phyloP scores from a whole-genome alignment of 129 eudicot species.

The Sambucus nigra region DNA sequence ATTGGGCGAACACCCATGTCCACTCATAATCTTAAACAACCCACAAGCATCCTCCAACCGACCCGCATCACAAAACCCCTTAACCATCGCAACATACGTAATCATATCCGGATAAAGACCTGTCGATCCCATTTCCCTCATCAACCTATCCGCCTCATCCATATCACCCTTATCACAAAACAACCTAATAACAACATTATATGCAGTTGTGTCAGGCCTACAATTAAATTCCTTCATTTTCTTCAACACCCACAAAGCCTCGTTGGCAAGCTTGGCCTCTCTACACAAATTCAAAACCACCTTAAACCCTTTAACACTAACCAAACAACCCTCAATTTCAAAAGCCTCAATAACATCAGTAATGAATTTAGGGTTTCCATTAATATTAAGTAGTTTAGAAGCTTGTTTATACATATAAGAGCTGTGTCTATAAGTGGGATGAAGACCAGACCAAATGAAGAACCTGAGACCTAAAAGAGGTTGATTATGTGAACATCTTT shows the following conservation, averaged over 20 bases:
- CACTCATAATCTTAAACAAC: slow-evolving; percentile 41
- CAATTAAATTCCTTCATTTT: slow-evolving; percentile 57
- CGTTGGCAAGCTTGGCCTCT: slow-evolving; percentile 49
- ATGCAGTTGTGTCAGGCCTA: slow-evolving; percentile 51
- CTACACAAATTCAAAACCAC: slow-evolving; percentile 60
- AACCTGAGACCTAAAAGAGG: slow-evolving; percentile 61
- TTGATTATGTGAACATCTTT: slow-evolving; percentile 31
- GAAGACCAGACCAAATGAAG: slow-evolving; percentile 84
- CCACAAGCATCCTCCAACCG: slow-evolving; percentile 56
- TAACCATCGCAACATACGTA: slow-evolving; percentile 52
- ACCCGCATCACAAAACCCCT: slow-evolving; percentile 65
- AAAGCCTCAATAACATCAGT: slow-evolving; percentile 46
- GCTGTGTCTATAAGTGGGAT: slow-evolving; percentile 47
- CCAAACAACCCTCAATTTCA: slow-evolving; percentile 23
- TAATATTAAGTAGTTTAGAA: slow-evolving; percentile 36
- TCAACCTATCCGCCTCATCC: slow-evolving; percentile 44
- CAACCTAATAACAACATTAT: slow-evolving; percentile 53
- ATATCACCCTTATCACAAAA: slow-evolving; percentile 40
- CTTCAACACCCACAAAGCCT: slow-evolving; percentile 75
- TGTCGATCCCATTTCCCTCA: slow-evolving; percentile 52
- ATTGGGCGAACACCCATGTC: slow-evolving; percentile 50
- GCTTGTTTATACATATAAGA: slow-evolving; percentile 54
- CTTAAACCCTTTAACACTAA: slow-evolving; percentile 49
- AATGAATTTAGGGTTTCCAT: slow-evolving; percentile 35
- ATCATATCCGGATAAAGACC: slow-evolving; percentile 71